Evolutionary conservation across 352 stramenopile genomes (phyloP).

Genomic region (Globisporangium barbulae): DNA sequence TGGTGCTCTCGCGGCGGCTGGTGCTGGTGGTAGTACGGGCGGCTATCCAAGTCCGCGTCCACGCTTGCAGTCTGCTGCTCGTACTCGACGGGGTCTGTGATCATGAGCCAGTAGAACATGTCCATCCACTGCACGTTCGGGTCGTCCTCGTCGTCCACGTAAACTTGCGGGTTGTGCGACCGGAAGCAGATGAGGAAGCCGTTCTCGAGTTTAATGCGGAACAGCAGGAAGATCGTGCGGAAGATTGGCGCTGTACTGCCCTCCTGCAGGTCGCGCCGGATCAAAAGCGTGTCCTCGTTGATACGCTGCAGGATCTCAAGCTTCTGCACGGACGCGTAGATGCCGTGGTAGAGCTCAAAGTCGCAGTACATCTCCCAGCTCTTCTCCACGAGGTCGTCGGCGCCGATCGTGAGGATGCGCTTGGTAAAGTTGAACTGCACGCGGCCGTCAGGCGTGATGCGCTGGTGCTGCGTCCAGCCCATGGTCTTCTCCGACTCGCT

Average conservation of each 20-base stretch:
- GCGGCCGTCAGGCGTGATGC: slow-evolving; percentile 55
- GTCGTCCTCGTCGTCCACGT: slow-evolving; percentile 71
- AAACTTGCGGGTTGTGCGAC: slow-evolving; percentile 65
- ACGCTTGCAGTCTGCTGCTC: neutral
- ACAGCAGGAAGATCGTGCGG: slow-evolving; percentile 73
- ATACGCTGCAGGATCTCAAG: slow-evolving; percentile 76
- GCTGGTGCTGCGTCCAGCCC: slow-evolving; percentile 72
- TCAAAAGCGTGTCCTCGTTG: slow-evolving; percentile 76
- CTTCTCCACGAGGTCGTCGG: slow-evolving; percentile 65
- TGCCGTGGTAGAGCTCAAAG: slow-evolving; percentile 68
- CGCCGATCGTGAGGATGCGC: slow-evolving; percentile 52
- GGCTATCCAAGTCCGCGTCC: slow-evolving; percentile 5
- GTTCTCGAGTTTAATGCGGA: slow-evolving; percentile 59
- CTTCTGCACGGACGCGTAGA: slow-evolving; percentile 76
- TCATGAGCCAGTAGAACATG: slow-evolving; percentile 86
- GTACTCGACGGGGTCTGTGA: slow-evolving; percentile 42
- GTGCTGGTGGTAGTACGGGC: slow-evolving; percentile 7
- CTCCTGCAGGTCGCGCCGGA: slow-evolving; percentile 72
- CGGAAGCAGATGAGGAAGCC: slow-evolving; percentile 83
- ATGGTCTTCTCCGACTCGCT: slow-evolving; percentile 63
- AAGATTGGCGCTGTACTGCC: slow-evolving; percentile 56
- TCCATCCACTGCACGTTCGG: slow-evolving; percentile 83
- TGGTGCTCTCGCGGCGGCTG: slow-evolving; percentile 3
- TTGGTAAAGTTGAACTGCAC: slow-evolving; percentile 84
- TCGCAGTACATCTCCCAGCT: slow-evolving; percentile 84